A percentile compares a stretch with the other conserved stretches of the same genome.
Evolutionary conservation across 805 yeast species (phyloP).

Genomic region (Yarrowia porcina): DNA sequence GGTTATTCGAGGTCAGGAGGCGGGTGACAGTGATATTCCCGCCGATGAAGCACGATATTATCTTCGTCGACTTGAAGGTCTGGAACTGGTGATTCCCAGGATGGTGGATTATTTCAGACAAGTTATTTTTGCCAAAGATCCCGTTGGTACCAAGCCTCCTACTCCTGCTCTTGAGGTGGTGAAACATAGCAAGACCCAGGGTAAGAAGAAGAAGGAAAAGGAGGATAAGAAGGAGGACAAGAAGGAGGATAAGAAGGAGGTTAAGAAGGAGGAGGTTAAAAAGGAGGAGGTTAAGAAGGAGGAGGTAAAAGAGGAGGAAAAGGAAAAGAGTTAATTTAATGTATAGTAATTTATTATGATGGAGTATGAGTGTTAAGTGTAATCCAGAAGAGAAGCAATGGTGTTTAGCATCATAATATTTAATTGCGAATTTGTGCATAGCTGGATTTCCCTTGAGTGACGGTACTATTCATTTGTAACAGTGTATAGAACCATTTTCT

Average conservation of each 20-base stretch:
- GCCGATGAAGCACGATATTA: conserved; percentile 9
- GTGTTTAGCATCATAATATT: too few species aligned
- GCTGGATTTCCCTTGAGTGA: too few species aligned
- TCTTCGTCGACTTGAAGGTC: not conserved
- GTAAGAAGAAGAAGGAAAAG: not conserved
- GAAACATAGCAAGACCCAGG: not conserved
- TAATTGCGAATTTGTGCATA: too few species aligned
- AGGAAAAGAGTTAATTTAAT: not conserved
- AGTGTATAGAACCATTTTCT: too few species aligned
- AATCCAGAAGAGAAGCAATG: too few species aligned
- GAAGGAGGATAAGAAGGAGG: not conserved
- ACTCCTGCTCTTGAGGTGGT: not conserved
- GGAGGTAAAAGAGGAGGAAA: not conserved
- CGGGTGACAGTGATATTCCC: conserved; percentile 24
- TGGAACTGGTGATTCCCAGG: not conserved
- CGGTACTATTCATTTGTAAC: too few species aligned
- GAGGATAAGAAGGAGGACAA: not conserved
- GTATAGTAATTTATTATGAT: not conserved
- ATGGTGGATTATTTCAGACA: not conserved
- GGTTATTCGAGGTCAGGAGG: conserved; percentile 50
- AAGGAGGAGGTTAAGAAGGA: not conserved
- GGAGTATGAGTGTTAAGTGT: too few species aligned
- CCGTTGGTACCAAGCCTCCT: not conserved
- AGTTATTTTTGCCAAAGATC: not conserved
- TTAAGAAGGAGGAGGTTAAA: not conserved